A percentile compares a stretch with the other conserved stretches of the same genome.
These are phyloP conservation scores for Colletotrichum abscissum DNA, from an alignment of 2,329 filamentous ascomycete genomes.

Conservation along the genomic window DNA sequence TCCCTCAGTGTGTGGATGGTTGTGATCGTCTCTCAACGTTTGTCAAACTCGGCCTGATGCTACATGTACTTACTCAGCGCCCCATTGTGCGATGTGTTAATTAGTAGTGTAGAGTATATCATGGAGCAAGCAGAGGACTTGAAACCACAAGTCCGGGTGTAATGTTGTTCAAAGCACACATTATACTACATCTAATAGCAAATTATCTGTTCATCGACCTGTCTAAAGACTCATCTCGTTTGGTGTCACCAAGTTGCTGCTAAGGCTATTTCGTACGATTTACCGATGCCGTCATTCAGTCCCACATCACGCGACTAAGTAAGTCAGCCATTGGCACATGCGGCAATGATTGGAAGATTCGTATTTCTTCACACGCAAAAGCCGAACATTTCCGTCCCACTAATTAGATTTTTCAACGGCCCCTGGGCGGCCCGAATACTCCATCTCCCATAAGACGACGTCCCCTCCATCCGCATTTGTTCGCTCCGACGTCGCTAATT, in stretches of 20 bases:
- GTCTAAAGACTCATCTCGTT: background rate
- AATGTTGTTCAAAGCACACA: too few relatives aligned
- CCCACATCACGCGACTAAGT: background rate
- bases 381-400: constrained; percentile 3
- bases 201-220: background rate
- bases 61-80: too few relatives aligned
- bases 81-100: too few relatives aligned
- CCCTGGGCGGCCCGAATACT: background rate
- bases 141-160: too few relatives aligned
- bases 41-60: too few relatives aligned
- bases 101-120: too few relatives aligned
- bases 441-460: background rate
- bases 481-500: constrained; percentile 1
- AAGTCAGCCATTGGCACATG: background rate
- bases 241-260: background rate
- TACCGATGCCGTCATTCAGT: constrained; percentile 5
- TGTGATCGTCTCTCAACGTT: too few relatives aligned
- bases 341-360: background rate
- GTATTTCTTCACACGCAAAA: background rate
- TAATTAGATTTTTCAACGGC: background rate
- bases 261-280: background rate
- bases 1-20: background rate
- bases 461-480: background rate
- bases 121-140: too few relatives aligned
- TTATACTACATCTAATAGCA: too few relatives aligned